Evolutionary conservation across 805 yeast species (phyloP).

Genomic region (Pachysolen tannophilus): DNA sequence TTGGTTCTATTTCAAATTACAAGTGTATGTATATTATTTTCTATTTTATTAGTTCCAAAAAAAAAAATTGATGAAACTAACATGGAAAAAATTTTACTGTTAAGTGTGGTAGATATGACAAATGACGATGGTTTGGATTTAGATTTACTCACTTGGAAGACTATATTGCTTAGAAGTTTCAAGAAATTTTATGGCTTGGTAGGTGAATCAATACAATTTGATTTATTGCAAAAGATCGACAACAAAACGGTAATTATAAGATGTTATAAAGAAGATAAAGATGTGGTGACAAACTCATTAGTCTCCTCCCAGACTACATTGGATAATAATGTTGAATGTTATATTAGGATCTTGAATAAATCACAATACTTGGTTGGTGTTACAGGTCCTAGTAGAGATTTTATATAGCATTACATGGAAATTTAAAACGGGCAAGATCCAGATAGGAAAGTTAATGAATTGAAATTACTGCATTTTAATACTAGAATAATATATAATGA

Average conservation of each 20-base stretch:
- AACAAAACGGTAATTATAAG: slow-evolving; percentile 2
- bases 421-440: too few species aligned
- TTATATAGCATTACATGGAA: background rate
- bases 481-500: too few species aligned
- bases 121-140: too few species aligned
- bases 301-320: background rate
- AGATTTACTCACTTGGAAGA: slow-evolving; percentile 16
- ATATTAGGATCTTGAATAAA: background rate
- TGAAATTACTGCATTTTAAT: too few species aligned
- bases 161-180: slow-evolving; percentile 11
- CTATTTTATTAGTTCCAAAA: too few species aligned
- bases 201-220: slow-evolving; percentile 16
- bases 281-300: slow-evolving; percentile 4
- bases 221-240: slow-evolving; percentile 10
- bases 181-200: slow-evolving; percentile 14
- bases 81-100: slow-evolving; percentile 1
- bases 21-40: slow-evolving; percentile 13
- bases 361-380: slow-evolving; percentile 10
- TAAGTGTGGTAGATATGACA: too few species aligned
- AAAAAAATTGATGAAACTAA: slow-evolving; percentile 12
- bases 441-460: too few species aligned
- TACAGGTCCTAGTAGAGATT: background rate
- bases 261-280: slow-evolving; percentile 6
- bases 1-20: slow-evolving; percentile 14
- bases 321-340: background rate